A percentile compares a stretch with the other conserved stretches of the same genome.
phyloP scores from a whole-genome alignment of 208 protist species.

The Crithidia expoeki region DNA sequence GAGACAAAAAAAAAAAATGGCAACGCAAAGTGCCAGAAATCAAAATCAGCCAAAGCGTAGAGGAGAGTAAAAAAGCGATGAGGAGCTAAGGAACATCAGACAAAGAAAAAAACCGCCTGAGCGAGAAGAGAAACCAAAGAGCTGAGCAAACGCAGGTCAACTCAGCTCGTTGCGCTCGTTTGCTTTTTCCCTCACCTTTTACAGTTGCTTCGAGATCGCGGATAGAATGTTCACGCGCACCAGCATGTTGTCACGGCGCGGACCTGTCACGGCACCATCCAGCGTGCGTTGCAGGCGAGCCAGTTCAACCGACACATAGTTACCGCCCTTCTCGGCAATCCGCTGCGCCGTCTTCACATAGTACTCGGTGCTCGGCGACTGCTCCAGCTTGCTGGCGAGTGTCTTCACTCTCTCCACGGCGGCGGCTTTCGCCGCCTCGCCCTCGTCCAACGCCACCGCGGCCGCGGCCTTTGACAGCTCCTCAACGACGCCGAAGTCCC shows the following conservation, averaged over 20 bases:
- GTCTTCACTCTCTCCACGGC: constrained; percentile 28
- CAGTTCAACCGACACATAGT: constrained; percentile 49
- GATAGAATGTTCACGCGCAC: constrained; percentile 58
- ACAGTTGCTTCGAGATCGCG: constrained; percentile 36
- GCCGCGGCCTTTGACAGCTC: constrained; percentile 33
- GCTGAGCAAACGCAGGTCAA: no score
- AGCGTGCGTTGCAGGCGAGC: constrained; percentile 44
- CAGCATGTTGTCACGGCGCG: constrained; percentile 49
- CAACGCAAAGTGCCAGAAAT: no score
- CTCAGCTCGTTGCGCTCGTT: background rate
- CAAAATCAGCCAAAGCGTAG: no score
- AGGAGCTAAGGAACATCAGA: no score
- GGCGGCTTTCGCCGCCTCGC: constrained; percentile 14
- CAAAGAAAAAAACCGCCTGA: no score
- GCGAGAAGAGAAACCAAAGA: no score
- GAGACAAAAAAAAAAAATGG: no score
- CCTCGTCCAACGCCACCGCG: constrained; percentile 7
- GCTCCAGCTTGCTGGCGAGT: background rate
- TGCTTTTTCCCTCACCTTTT: background rate
- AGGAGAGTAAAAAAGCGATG: no score
- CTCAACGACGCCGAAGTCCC: constrained; percentile 43
- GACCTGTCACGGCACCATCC: constrained; percentile 22
- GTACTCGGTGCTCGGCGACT: constrained; percentile 21
- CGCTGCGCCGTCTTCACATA: constrained; percentile 51
- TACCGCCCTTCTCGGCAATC: constrained; percentile 31